A percentile compares a stretch with the other conserved stretches of the same genome.
phyloP scores from a whole-genome alignment of 371 early-diverging fungal genomes.

The Chytridium lagenaria region DNA sequence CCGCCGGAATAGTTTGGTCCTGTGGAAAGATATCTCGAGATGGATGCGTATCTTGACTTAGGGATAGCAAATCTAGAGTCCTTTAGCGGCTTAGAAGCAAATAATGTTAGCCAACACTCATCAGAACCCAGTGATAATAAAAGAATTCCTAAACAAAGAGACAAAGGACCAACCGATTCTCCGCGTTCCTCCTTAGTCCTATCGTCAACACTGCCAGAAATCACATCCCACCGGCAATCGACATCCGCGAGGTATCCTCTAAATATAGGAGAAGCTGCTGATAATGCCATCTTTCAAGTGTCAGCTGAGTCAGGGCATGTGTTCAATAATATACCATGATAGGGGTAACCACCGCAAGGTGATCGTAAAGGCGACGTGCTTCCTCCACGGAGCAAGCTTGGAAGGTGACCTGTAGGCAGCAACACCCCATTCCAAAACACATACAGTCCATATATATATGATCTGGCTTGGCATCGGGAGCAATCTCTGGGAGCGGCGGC shows the following conservation, averaged over 20 bases:
- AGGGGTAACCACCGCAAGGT: conserved; percentile 91
- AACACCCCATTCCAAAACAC: conserved; percentile 99
- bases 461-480: conserved; percentile 74
- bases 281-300: conserved; percentile 73
- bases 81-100: conserved; percentile 73
- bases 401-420: conserved; percentile 98
- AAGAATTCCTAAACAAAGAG: too few relatives aligned
- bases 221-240: conserved; percentile 98
- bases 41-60: conserved; percentile 97
- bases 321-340: conserved; percentile 73
- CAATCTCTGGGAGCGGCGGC: conserved; percentile 43
- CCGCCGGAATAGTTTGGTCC: conserved; percentile 59
- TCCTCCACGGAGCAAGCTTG: conserved; percentile 97
- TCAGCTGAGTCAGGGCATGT: too few relatives aligned
- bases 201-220: conserved; percentile 95
- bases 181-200: conserved; percentile 95
- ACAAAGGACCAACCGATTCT: not conserved
- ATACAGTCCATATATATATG: conserved; percentile 99
- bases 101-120: too few relatives aligned
- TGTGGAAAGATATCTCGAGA: conserved; percentile 88
- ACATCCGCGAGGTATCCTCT: conserved; percentile 95
- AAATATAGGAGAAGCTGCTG: conserved; percentile 94
- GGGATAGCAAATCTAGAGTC: conserved; percentile 65
- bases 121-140: too few relatives aligned
- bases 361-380: conserved; percentile 95